These are phyloP conservation scores for Apiospora pterosperma DNA, from an alignment of 2,329 filamentous ascomycete species.

Conservation along the genomic window DNA sequence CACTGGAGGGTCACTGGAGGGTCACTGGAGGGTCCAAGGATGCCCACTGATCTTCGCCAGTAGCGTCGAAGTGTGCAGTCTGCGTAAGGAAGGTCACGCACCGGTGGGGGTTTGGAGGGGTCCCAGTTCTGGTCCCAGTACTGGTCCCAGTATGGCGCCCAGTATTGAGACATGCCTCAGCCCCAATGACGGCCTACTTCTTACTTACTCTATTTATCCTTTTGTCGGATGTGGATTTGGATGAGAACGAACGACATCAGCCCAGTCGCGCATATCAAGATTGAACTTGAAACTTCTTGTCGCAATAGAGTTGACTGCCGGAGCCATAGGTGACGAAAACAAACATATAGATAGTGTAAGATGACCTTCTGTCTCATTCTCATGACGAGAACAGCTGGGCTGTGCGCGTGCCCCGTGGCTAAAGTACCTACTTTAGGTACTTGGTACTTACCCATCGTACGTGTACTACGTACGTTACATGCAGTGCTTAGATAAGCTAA, in stretches of 20 bases:
- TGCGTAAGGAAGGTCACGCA: not conserved
- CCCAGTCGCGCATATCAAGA: not conserved
- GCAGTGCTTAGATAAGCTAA: too few species aligned
- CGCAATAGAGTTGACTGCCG: not conserved
- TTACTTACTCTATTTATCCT: not conserved
- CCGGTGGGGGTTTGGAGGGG: not conserved
- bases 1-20: too few species aligned
- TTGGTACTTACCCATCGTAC: too few species aligned
- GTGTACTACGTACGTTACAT: too few species aligned
- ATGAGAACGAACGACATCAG: not conserved
- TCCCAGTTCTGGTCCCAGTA: not conserved
- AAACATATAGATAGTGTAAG: not conserved
- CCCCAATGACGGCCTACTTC: not conserved
- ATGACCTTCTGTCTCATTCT: not conserved
- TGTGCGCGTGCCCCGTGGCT: conserved; percentile 5
- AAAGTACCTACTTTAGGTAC: too few species aligned
- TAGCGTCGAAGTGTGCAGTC: not conserved
- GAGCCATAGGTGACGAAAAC: too few species aligned
- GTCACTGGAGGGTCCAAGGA: not conserved
- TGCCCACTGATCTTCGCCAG: not conserved
- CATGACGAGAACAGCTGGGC: conserved; percentile 1
- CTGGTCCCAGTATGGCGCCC: not conserved
- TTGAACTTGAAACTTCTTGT: not conserved
- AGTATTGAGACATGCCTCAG: not conserved
- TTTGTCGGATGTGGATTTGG: not conserved